Base-by-base conservation (phyloP, 2,329 filamentous ascomycete genomes). In the Neonectria ditissima region DNA sequence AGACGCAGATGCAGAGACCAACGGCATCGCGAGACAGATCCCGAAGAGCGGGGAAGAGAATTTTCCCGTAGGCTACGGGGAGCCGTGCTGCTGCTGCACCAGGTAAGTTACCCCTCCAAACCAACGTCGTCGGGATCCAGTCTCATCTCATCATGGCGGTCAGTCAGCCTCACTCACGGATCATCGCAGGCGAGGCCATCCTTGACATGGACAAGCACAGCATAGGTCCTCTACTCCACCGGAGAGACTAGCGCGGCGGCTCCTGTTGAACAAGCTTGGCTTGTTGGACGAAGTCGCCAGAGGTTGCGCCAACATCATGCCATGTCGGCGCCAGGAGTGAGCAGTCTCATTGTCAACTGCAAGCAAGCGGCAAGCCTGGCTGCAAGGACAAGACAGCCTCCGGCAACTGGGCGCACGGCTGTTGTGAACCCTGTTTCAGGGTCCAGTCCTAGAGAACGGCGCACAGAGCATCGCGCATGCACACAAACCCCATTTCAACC, bases 141-240 rank as follows among this genome's bases (percentile, higher is more conserved):
- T 70, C 60, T 65, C 43, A 50, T 70, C 60, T 65, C 43, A 50
- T 59, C 45, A 55, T 61, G 48, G 72, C 72, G 72, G 72, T 74
- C 72, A 74, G 70, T 68, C 72, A 74, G 72, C 72, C 72, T 74
- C 70, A 66, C 72, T 72, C 66, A 56, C 53, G 39, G 41, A 62
- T 57, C 30, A 50, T 47, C 65, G 45, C 62, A 65, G 66, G 69
- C 70, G 70, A 74, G 72, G 72, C 67, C 72, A 74, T 74, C 72
- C 71, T 65, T 70, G 67, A 63, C 65, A 60, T 22, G 26, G 48
- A 28, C 32, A 26, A 45, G 70, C 44, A 59, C 55, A 55, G 43
- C 34, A 37, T 18, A 53, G 26, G 43, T n/a, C 45, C 44, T 18
- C 16, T 37, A 14, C 34, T n/a, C 34, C 34, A 37, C 34, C 34